phyloP scores from a whole-genome alignment of 371 early-diverging fungal species.

The Syncephalastrum monosporum region DNA sequence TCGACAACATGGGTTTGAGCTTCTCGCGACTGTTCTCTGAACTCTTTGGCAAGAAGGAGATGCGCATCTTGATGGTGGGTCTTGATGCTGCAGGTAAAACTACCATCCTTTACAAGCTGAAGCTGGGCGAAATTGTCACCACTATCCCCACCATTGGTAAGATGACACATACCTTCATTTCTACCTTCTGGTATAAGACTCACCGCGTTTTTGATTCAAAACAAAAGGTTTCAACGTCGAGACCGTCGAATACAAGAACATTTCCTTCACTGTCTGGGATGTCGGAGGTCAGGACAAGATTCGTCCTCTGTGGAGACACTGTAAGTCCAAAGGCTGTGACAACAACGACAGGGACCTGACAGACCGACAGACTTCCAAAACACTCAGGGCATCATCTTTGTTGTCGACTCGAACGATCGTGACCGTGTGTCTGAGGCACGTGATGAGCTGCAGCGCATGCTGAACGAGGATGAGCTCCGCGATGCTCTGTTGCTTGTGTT shows the following conservation, averaged over 20 bases:
- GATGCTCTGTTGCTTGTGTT: conserved; percentile 90
- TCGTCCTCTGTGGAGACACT: conserved; percentile 55
- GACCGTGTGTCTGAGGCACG: conserved; percentile 86
- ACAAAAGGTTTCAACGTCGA: conserved; percentile 86
- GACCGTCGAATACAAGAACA: conserved; percentile 95
- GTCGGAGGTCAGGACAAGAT: conserved; percentile 79
- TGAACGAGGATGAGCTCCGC: conserved; percentile 92
- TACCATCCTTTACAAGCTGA: conserved; percentile 87
- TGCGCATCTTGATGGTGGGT: conserved; percentile 97
- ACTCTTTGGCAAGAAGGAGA: conserved; percentile 83
- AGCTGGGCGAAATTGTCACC: conserved; percentile 94
- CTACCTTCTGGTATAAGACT: too few relatives aligned
- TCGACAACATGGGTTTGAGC: conserved; percentile 40
- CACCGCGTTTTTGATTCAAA: not conserved
- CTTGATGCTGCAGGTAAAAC: conserved; percentile 99
- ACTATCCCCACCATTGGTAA: conserved; percentile 89
- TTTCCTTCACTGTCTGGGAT: conserved; percentile 97
- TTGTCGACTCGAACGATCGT: conserved; percentile 92
- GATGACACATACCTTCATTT: conserved; percentile 1
- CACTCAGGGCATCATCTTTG: conserved; percentile 96
- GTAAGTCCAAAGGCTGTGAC: conserved; percentile 24
- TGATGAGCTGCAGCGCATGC: conserved; percentile 88
- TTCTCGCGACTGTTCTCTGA: conserved; percentile 45
- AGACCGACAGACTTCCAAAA: conserved; percentile 82
- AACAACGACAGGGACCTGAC: not conserved